phyloP scores from a whole-genome alignment of 371 early-diverging fungal species.

The Mortierella polycephala region DNA sequence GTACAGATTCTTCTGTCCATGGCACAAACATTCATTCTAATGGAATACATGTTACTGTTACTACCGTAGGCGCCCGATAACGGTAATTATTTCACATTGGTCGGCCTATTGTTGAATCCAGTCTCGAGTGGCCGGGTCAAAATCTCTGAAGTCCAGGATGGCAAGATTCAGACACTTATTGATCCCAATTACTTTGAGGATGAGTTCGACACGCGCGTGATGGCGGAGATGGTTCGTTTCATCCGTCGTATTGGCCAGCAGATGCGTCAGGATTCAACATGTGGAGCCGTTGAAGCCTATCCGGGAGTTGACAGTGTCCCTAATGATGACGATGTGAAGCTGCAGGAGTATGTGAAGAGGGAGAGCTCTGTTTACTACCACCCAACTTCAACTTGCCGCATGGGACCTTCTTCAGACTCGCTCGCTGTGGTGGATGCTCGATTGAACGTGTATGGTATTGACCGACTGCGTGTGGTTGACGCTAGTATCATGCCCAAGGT shows the following conservation, averaged over 20 bases:
- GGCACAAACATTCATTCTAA: no score
- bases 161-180: conserved; percentile 30
- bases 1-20: no score
- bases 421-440: conserved; percentile 58
- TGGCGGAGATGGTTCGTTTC: conserved; percentile 31
- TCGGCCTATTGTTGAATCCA: conserved; percentile 38
- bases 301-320: conserved; percentile 20
- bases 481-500: conserved; percentile 60
- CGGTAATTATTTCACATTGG: conserved; percentile 27
- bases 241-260: conserved; percentile 24
- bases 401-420: conserved; percentile 47
- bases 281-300: conserved; percentile 20
- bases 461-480: conserved; percentile 60
- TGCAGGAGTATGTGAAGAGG: conserved; percentile 9
- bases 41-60: no score
- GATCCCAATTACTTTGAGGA: conserved; percentile 48
- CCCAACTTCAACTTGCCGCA: conserved; percentile 37
- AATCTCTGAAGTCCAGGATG: conserved; percentile 28
- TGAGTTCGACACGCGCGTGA: conserved; percentile 38
- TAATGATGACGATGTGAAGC: conserved; percentile 16
- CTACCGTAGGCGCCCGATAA: conserved; percentile 6
- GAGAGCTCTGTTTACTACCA: conserved; percentile 17
- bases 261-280: conserved; percentile 25
- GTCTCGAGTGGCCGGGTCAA: conserved; percentile 26
- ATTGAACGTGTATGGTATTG: conserved; percentile 56